These are phyloP conservation scores for Sclerotinia minor DNA, from an alignment of 2,329 filamentous ascomycete species.

Conservation along the genomic window DNA sequence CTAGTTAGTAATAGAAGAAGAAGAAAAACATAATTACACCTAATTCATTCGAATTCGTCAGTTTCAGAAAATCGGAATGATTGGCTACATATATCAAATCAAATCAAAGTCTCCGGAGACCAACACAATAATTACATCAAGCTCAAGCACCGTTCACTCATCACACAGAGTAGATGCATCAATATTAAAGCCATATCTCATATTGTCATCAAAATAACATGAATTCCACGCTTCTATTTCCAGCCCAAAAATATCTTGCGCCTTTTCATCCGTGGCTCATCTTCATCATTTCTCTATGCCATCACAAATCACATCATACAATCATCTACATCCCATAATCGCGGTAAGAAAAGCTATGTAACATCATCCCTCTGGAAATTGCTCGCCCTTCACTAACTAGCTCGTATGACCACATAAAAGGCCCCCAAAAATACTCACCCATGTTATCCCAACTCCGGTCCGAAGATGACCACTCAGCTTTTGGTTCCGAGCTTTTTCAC, in stretches of 20 bases:
- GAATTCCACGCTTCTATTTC: constrained; percentile 12
- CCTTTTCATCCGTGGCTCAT: constrained; percentile 5
- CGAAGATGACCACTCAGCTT: constrained; percentile 15
- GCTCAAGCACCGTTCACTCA: constrained; percentile 1
- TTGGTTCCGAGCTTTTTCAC: background rate
- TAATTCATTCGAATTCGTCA: background rate
- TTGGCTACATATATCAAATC: too few species aligned
- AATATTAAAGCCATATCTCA: constrained; percentile 1
- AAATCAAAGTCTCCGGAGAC: background rate
- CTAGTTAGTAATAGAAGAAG: too few species aligned
- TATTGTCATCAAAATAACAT: constrained; percentile 3
- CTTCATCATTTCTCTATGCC: constrained; percentile 10
- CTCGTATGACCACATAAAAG: constrained; percentile 16
- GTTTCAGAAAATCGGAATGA: background rate
- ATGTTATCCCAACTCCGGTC: constrained; percentile 25
- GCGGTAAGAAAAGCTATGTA: background rate
- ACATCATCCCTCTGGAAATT: background rate
- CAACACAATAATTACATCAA: background rate
- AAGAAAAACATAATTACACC: background rate
- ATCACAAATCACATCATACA: constrained; percentile 20
- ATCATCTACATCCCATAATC: constrained; percentile 4
- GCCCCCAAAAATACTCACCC: constrained; percentile 9
- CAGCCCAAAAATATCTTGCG: constrained; percentile 6
- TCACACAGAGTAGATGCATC: background rate
- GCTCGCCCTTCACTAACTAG: constrained; percentile 16